A percentile compares a stretch with the other conserved stretches of the same genome.
Conservation (phyloP, 2,329 filamentous ascomycete genomes). For the Neoscytalidium dimidiatum region DNA sequence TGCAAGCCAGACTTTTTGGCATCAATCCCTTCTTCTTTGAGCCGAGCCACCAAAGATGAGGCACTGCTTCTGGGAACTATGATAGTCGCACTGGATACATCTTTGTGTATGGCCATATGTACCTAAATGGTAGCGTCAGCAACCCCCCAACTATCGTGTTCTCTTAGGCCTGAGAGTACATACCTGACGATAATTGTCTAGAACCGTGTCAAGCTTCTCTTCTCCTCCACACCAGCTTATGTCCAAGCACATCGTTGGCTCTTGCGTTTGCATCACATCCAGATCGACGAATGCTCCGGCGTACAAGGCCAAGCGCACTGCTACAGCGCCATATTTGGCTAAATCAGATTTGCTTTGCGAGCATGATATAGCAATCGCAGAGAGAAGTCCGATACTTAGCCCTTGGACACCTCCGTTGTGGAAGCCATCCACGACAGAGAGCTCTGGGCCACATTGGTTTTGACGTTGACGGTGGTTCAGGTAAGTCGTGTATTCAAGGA, state of each 20-base stretch:
- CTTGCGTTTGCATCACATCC: neutral
- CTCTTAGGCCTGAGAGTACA: neutral
- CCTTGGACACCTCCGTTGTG: neutral
- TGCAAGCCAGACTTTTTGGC: neutral
- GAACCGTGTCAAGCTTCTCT: neutral
- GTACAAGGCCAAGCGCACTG: slow-evolving; percentile 15
- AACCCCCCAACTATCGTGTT: neutral
- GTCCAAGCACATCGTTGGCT: neutral
- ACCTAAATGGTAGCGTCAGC: neutral
- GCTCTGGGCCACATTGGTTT: neutral
- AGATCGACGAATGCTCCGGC: slow-evolving; percentile 19
- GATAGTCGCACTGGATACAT: neutral
- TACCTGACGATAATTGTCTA: neutral
- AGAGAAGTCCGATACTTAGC: neutral
- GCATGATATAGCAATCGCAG: neutral
- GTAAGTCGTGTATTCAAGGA: neutral
- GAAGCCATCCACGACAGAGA: neutral
- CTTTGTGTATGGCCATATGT: neutral
- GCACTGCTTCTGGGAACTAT: neutral
- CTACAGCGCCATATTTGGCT: neutral
- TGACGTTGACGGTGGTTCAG: neutral
- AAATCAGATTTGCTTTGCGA: neutral
- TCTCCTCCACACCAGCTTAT: neutral
- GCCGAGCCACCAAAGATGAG: neutral
- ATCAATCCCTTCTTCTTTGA: neutral